Base-by-base conservation (phyloP, 2,329 filamentous ascomycete genomes). In the Phialemonium atrogriseum region DNA sequence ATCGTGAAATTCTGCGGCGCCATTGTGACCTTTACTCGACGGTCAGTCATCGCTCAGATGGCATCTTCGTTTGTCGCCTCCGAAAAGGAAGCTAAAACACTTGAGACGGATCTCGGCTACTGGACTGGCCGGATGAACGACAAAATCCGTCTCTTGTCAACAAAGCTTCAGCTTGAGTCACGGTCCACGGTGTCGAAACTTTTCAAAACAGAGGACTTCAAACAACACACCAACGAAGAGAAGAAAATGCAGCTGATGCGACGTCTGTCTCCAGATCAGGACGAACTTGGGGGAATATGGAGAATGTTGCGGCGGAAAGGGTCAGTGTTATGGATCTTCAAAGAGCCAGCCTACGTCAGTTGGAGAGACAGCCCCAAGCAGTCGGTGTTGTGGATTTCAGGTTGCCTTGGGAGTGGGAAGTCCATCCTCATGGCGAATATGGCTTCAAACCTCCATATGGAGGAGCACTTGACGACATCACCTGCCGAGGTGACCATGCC, bases 281-380 rank as follows among this genome's bases (percentile, higher is more conserved):
- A 8, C 4, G 32, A 37, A 4, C 34, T 23, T 7, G 25, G 15
- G 12, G 34, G 18, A n/a, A n/a, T n/a, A 4, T 42, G 39, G 39
- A 28, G 34, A 12, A 36, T 32, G 18, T 30, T 40, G 15, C 37
- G 37, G 12, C 27, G 24, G 16, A 42, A 42, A 19, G 37, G 39
- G 6, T 29, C 32, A 3, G 32, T 26, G 7, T 17, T 27, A 12
- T 42, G 39, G 37, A 25, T 40, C n/a, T 33, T 39, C 12, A 13
- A 33, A 9, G 27, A 22, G 7, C 8, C 8, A 12, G 7, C 11
- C 7, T 39, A 33, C 30, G 10, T 24, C 7, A 9, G 16, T 12
- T 38, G 36, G 36, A 24, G 12, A 24, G 17, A 15, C 5, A 7
- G 13, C 8, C 5, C 8, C n/a, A n/a, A 10, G 13, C 24, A 22